A percentile compares a stretch with the other conserved stretches of the same genome.
These are phyloP conservation scores for Coemansia sp. DNA, from an alignment of 192 early-diverging fungal species.

Conservation along the genomic window DNA sequence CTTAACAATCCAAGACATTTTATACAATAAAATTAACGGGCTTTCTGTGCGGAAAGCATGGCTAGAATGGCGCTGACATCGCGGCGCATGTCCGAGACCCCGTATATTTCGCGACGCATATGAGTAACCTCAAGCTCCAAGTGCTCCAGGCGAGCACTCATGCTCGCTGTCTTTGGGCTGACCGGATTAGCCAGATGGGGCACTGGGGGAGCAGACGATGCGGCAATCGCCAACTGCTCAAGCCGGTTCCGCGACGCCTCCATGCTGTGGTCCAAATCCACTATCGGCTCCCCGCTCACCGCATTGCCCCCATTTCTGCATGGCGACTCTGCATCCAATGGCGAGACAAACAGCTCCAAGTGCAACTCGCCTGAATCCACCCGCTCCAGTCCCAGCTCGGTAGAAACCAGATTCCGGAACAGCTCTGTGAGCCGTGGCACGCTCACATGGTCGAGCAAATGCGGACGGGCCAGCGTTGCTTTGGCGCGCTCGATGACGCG, in stretches of 20 bases:
- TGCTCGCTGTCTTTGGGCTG: not conserved
- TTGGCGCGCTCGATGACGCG: constrained; percentile 22
- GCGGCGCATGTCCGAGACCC: constrained; percentile 18
- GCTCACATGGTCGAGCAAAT: constrained; percentile 23
- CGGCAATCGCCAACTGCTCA: constrained; percentile 4
- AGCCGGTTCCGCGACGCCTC: constrained; percentile 11
- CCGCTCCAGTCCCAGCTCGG: not conserved
- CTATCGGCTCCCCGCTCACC: not conserved
- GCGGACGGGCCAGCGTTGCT: not conserved
- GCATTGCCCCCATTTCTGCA: not conserved
- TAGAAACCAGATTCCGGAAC: constrained; percentile 5
- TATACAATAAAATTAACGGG: constrained; percentile 9
- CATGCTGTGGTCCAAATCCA: not conserved
- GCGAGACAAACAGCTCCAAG: not conserved
- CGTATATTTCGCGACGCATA: constrained; percentile 2
- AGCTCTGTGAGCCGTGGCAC: constrained; percentile 1
- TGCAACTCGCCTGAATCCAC: not conserved
- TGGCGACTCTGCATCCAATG: not conserved
- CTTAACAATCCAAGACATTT: not conserved
- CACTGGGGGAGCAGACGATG: not conserved
- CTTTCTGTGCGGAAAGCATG: not conserved
- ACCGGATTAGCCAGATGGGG: not conserved
- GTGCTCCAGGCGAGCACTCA: not conserved
- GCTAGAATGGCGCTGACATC: constrained; percentile 9
- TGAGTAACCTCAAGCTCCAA: not conserved